Percentiles rank a stretch among this genome's conserved stretches.
These are phyloP conservation scores for Chalaropsis thielavioides DNA, from an alignment of 2,329 filamentous ascomycete species.

Conservation along the genomic window DNA sequence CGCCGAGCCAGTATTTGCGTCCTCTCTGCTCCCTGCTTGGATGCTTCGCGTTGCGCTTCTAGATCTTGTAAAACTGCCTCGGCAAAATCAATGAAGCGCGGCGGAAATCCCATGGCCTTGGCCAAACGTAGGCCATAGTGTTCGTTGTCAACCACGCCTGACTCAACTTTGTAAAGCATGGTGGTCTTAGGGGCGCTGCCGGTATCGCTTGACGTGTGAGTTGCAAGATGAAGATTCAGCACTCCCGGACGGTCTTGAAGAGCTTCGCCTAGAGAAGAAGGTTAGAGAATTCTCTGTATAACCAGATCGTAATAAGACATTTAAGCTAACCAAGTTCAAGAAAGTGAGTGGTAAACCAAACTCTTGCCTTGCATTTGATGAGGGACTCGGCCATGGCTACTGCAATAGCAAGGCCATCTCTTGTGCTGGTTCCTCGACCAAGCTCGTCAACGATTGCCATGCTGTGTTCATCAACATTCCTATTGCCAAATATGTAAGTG, in stretches of 20 bases:
- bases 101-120: conserved; percentile 56
- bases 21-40: conserved; percentile 43
- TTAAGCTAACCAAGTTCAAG: conserved; percentile 46
- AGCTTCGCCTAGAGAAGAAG: conserved; percentile 40
- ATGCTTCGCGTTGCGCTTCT: conserved; percentile 40
- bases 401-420: conserved; percentile 79
- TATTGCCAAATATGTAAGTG: conserved; percentile 19
- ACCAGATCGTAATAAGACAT: too few relatives aligned
- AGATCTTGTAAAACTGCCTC: conserved; percentile 50
- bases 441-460: conserved; percentile 84
- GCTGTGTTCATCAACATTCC: conserved; percentile 62
- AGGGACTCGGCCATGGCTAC: conserved; percentile 81
- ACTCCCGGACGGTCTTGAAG: conserved; percentile 64
- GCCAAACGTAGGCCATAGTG: conserved; percentile 81
- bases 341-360: conserved; percentile 95
- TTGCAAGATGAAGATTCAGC: conserved; percentile 65
- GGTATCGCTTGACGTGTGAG: conserved; percentile 41
- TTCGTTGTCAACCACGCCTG: conserved; percentile 53
- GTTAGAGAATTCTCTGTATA: not conserved
- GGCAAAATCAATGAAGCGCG: conserved; percentile 51
- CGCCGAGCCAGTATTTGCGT: conserved; percentile 48
- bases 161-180: conserved; percentile 74
- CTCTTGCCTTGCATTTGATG: conserved; percentile 58
- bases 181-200: conserved; percentile 48
- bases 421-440: conserved; percentile 75